phyloP scores from a whole-genome alignment of 495 filamentous ascomycete species.

The Zalerion maritima region DNA sequence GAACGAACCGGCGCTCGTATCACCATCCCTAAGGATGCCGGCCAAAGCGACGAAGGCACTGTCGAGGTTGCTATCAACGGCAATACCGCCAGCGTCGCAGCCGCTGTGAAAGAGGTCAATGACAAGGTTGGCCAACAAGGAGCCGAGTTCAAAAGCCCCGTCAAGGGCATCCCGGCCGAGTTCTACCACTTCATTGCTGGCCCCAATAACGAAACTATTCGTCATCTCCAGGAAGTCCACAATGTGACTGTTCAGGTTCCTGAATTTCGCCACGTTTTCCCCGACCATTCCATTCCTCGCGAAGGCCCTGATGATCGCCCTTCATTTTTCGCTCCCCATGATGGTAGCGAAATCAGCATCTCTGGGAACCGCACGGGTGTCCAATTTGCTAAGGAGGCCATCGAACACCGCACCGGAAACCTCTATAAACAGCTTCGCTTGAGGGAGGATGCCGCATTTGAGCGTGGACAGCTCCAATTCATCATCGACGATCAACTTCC shows the following conservation, averaged over 20 bases:
- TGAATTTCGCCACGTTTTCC: too few species aligned
- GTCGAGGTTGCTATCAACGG: constrained; percentile 85
- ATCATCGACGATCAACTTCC: constrained; percentile 69
- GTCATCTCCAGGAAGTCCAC: constrained; percentile 45
- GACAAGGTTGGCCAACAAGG: constrained; percentile 74
- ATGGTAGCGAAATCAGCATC: constrained; percentile 60
- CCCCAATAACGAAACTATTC: constrained; percentile 51
- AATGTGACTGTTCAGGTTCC: constrained; percentile 15
- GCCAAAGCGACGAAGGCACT: constrained; percentile 46
- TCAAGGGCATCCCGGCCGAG: constrained; percentile 75
- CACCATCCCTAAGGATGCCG: constrained; percentile 70
- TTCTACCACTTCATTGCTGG: constrained; percentile 94
- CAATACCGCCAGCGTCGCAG: constrained; percentile 65
- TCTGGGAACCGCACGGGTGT: constrained; percentile 76
- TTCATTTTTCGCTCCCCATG: constrained; percentile 51
- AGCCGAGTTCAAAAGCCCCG: constrained; percentile 58
- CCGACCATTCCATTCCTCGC: too few species aligned
- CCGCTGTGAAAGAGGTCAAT: constrained; percentile 68
- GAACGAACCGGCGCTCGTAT: constrained; percentile 75
- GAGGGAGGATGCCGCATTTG: constrained; percentile 58
- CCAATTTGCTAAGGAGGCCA: constrained; percentile 58
- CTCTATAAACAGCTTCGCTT: constrained; percentile 54
- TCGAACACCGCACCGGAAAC: constrained; percentile 61
- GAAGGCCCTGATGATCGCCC: too few species aligned
- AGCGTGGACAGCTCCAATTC: constrained; percentile 74